Base-by-base conservation (phyloP, 345 rosid genomes). In the Populus nigra region DNA sequence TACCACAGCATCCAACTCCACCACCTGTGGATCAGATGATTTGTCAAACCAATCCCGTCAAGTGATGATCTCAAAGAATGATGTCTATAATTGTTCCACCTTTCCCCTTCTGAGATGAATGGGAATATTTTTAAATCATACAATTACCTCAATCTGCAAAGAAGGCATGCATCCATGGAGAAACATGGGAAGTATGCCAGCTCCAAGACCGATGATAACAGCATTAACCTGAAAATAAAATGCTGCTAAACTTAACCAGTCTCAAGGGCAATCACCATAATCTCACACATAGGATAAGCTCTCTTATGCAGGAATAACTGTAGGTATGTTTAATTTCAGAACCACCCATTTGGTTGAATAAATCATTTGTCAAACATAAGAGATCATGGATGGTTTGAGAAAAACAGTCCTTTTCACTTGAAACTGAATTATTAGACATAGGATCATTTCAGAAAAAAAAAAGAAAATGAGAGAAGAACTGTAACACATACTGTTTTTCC, bases 171-270 rank as follows among this genome's bases (percentile, higher is more conserved):
- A 88, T 66, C 86, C 83, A 79, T 87, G 90, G 77, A 95, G 97
- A 88, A 93, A 93, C 98, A 93, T 93, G 66, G 99, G 99, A 84
- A 95, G 93, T 71, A 95, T 79, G 73, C 99, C 98, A 16, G 99
- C 99, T 72, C 98, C 99, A 79, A 95, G 97, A 86, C 98, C 99
- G 68, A 95, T 81, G 67, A 95, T 83, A 78, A 91, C 93, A 72
- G 91, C 86, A 83, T 88, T 92, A 76, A 90, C 93, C 96, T 94
- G 88, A 69, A 65, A 81, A 80, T 39, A 41, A 20, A 31, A 49
- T 47, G 50, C 5, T 27, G 20, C 33, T 74, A 62, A 13, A 71
- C 31, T 23, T 23, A 8, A 65, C 63, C 57, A 61, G 41, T 62
- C 45, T 41, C 69, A 41, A 33, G 47, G 22, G 29, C 5, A 66